phyloP scores from a whole-genome alignment of 2,329 filamentous ascomycete species.

The Magnaporthales sp. region DNA sequence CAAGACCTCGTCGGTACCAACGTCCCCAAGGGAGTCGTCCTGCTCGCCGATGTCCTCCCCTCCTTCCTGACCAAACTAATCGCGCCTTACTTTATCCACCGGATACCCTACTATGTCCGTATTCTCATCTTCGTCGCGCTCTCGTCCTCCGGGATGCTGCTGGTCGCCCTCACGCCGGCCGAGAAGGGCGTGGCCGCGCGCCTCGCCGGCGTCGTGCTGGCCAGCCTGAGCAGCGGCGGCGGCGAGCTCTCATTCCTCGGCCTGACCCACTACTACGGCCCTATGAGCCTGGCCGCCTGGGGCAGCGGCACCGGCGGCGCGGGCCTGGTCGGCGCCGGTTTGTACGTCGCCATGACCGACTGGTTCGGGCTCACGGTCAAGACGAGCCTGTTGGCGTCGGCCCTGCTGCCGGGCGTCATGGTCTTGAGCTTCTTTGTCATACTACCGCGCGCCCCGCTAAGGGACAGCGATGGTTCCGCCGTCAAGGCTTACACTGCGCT shows the following conservation, averaged over 20 bases:
- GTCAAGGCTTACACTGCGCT: constrained; percentile 44
- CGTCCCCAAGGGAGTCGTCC: constrained; percentile 84
- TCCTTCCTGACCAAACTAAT: constrained; percentile 82
- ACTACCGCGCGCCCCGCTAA: constrained; percentile 60
- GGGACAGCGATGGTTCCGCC: constrained; percentile 7
- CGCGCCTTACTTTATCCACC: constrained; percentile 89
- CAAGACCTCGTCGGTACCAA: constrained; percentile 85
- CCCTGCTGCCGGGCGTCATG: constrained; percentile 75
- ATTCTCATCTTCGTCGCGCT: constrained; percentile 66
- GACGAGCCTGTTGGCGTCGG: constrained; percentile 66
- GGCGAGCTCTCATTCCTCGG: constrained; percentile 89
- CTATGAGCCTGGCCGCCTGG: constrained; percentile 82
- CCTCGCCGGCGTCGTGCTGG: constrained; percentile 74
- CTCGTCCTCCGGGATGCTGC: constrained; percentile 79
- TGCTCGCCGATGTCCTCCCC: constrained; percentile 86
- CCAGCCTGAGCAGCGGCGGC: constrained; percentile 75
- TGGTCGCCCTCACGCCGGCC: constrained; percentile 72
- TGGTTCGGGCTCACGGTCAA: constrained; percentile 67
- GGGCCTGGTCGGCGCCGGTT: constrained; percentile 74
- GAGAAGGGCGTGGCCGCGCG: constrained; percentile 61
- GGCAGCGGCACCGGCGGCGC: constrained; percentile 86
- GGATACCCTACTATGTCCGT: constrained; percentile 69
- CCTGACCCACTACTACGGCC: constrained; percentile 88
- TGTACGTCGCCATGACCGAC: constrained; percentile 81
- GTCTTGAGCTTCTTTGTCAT: constrained; percentile 77